Evolutionary conservation across 805 yeast species (phyloP), one percentile per base, ranked within the genome.

Genomic region (Spathaspora passalidarum): DNA sequence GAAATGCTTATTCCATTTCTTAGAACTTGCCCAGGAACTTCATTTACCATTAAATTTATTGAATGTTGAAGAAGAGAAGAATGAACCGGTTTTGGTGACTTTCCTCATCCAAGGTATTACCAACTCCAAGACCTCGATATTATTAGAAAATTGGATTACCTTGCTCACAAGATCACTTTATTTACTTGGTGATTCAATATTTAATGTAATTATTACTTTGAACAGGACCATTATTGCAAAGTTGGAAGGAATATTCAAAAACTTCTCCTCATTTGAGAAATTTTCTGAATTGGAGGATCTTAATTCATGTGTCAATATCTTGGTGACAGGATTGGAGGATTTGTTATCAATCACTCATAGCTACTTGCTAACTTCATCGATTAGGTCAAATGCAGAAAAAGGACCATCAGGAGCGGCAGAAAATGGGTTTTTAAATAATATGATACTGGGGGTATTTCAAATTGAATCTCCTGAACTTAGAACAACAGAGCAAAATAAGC

Each of bases 381-480:
- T 62, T 22, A 54, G 54, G 7, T 43, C 48, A 32, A 54, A 50
- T 20, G 34, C 25, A 39, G 63, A 63, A 13, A 50, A 40, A 14
- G 43, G 34, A 10, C 38, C 29, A 20, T 21, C 35, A 9, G 45
- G 46, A 29, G 53, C 49, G 19, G 34, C 29, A 38, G 63, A 63
- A 11, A 50, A 40, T 16, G 44, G 38, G 19, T 78, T 84, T 63
- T 72, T 86, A 41, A 84, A 84, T 0, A 76, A 78, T 44, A 85
- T 82, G 19, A 85, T 87, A 44, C 86, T 84, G 50, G 94, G 94
- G 1, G 95, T 87, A 0, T 85, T 87, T 56, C 84, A 80, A 45
- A 79, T 82, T 11, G 95, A 87, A 51, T 73, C 87, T 1, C 86
- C 85, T 0, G 69, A 72, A 46, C 63, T 74, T 26, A 56, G 78